These are phyloP conservation scores for Kodamaea sp. DNA, from an alignment of 1,139 yeast species.

Conservation along the genomic window DNA sequence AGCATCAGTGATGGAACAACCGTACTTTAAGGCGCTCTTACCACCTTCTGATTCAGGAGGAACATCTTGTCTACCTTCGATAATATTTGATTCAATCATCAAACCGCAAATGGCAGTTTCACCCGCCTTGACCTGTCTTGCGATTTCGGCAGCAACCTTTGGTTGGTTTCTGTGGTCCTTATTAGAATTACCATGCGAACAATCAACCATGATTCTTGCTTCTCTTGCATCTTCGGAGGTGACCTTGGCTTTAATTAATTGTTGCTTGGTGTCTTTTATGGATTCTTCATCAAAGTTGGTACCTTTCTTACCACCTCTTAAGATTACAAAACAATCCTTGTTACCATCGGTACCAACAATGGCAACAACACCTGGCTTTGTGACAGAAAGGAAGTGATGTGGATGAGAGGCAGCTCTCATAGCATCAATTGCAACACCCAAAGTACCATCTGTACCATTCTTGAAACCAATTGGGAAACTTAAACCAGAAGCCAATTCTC, in stretches of 20 bases:
- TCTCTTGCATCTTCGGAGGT: slow-evolving; percentile 27
- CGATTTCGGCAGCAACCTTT: slow-evolving; percentile 75
- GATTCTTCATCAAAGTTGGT: slow-evolving; percentile 82
- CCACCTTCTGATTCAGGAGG: slow-evolving; percentile 68
- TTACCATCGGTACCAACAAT: slow-evolving; percentile 95
- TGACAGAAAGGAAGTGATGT: slow-evolving; percentile 90
- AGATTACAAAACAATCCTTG: slow-evolving; percentile 81
- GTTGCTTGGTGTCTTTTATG: slow-evolving; percentile 62
- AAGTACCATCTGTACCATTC: slow-evolving; percentile 92
- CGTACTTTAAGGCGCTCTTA: slow-evolving; percentile 71
- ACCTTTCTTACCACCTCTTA: slow-evolving; percentile 93
- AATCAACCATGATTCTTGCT: slow-evolving; percentile 91
- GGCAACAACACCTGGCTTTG: slow-evolving; percentile 89
- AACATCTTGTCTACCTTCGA: slow-evolving; percentile 91
- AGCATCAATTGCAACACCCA: slow-evolving; percentile 92
- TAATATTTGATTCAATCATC: slow-evolving; percentile 91
- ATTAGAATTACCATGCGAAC: slow-evolving; percentile 93
- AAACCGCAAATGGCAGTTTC: slow-evolving; percentile 80
- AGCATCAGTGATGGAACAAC: slow-evolving; percentile 94
- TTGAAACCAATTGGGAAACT: slow-evolving; percentile 98
- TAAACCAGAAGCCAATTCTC: slow-evolving; percentile 92
- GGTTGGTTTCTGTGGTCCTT: slow-evolving; percentile 94
- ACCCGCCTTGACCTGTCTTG: slow-evolving; percentile 77
- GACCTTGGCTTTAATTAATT: slow-evolving; percentile 50
- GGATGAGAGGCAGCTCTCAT: slow-evolving; percentile 89